Evolutionary conservation across 192 early-diverging fungal genomes (phyloP), one percentile per base, ranked within the genome.

Genomic region (Powellomyces hirtus): DNA sequence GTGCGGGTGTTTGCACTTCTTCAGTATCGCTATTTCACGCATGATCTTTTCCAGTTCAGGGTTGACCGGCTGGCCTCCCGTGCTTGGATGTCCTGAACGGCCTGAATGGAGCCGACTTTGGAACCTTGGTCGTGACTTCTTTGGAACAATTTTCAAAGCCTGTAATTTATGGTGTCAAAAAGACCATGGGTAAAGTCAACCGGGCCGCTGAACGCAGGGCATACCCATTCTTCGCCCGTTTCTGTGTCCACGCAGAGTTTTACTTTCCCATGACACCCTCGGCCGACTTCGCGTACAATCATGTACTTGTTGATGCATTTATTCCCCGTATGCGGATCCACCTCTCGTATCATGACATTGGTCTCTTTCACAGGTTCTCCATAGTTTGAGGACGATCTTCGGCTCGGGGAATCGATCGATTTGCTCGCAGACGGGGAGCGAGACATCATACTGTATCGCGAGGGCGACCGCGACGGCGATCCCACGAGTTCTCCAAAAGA

Each of bases 261-360:
- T 42, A 98, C 96, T 77, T 97, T 97, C 38, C 96, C 96, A 64
- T 98, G 94, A 8, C 91, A 90, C 36, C 96, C 96, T 27, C 95
- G 81, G 7, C 96, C 96, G 11, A 98, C 80, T 74, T 96, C 94
- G 51, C 81, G 80, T 8, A 97, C 73, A 10, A 98, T 86, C 81
- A 94, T 89, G 77, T 96, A 98, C 59, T 96, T 85, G 77, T 98
- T 98, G 70, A 98, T 92, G 84, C 92, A 90, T 66, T 98, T 98
- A 75, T 90, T 89, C 18, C 95, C 96, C 0, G 92, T 92, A 40
- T 72, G 76, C 42, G 88, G 85, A 68, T 97, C 93, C 74, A 90
- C 88, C 55, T 91, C 88, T 38, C 92, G 89, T 64, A 86, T 86
- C 73, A 97, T 90, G 38, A 79, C 87, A 55, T 84, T 79, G 1